Evolutionary conservation across 169 alveolate genomes (phyloP), one percentile per base, ranked within the genome.

Genomic region (Plasmodium sp.): DNA sequence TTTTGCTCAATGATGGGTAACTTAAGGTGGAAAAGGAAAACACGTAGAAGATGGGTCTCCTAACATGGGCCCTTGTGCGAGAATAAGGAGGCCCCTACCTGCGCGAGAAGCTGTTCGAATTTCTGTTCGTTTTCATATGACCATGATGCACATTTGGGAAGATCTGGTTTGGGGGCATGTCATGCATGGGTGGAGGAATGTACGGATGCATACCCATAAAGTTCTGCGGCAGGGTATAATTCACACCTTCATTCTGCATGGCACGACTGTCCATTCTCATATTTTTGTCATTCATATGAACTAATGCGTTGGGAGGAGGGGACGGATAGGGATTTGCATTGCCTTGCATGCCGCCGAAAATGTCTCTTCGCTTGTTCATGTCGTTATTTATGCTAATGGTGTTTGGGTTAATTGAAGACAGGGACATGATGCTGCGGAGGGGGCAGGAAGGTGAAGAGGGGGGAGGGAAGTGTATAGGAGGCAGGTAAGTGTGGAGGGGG

Each of bases 251-350:
- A 67, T 84, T 71, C 6, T 71, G 73, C 33, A 84, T 22, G 54
- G 51, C 33, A 10, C 92, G 84, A 84, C 48, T 84, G 34, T 84
- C 34, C 72, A 84, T 33, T 71, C 83, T 67, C 75, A 36, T 22
- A 43, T 84, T 71, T 84, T 84, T 84, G 12, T 84, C 83, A 84
- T 84, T 84, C 82, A 84, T 84, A 71, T 84, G 83, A 34, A 43
- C 67, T n/a, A 84, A 51, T n/a, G 62, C 14, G 34, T 12, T 67
- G 77, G 77, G 77, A 71, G 18, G 92, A 71, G 83, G 54, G 34
- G 74, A 27, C 34, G 82, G 73, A 18, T 71, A 84, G 7, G 54
- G 5, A 84, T 84, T 56, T 9, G 77, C 16, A 72, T 71, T 84
- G 34, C 48, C 54, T 45, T 67, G 58, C 77, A 72, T 71, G 54